These are phyloP conservation scores for Solanum pinnatisectum DNA, from an alignment of 257 asterid species.

Conservation along the genomic window DNA sequence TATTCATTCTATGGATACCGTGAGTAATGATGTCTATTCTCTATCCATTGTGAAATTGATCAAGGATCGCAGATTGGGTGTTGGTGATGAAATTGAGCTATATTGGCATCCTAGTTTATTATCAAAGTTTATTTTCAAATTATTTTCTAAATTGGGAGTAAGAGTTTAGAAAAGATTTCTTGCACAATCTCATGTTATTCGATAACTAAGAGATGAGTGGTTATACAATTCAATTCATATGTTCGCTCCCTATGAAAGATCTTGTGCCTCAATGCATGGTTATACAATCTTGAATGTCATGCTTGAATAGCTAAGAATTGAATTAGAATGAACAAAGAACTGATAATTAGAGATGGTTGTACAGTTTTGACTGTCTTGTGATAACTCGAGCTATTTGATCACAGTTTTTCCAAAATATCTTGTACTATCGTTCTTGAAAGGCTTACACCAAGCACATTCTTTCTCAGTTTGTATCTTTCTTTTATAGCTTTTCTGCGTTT, in stretches of 20 bases:
- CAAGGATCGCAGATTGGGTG: background rate
- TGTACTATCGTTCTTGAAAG: background rate
- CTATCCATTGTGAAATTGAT: slow-evolving; percentile 26
- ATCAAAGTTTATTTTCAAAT: background rate
- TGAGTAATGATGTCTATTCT: slow-evolving; percentile 10
- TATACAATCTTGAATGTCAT: background rate
- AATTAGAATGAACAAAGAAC: background rate
- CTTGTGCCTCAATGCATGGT: background rate
- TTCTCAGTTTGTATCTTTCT: background rate
- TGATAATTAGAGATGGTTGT: background rate
- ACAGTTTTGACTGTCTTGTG: background rate
- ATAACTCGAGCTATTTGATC: too few species aligned
- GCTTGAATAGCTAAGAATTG: background rate
- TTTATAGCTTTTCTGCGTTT: background rate
- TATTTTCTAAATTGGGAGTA: background rate
- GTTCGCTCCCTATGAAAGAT: background rate
- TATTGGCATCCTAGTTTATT: slow-evolving; percentile 25
- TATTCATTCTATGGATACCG: too few species aligned
- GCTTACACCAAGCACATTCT: background rate
- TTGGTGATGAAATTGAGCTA: slow-evolving; percentile 33
- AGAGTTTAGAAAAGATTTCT: background rate
- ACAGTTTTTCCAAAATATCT: background rate
- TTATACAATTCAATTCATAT: background rate
- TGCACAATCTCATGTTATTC: background rate
- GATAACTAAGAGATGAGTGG: background rate